These are phyloP conservation scores for Flammula alnicola DNA, from an alignment of 1,284 basidiomycete species.

Conservation along the genomic window DNA sequence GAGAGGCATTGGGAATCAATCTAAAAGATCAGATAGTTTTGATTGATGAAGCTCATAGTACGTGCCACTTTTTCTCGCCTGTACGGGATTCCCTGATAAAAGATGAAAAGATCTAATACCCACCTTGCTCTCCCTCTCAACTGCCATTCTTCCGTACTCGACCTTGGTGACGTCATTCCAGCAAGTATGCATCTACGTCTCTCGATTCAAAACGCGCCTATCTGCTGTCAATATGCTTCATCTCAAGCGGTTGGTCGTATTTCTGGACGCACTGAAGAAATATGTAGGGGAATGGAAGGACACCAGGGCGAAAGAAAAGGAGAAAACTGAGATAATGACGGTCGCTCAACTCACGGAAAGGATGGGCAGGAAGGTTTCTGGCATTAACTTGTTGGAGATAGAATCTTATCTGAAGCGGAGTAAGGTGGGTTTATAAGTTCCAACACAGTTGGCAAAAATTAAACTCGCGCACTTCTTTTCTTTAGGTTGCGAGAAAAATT, in stretches of 20 bases:
- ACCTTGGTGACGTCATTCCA: conserved; percentile 67
- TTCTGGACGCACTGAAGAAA: conserved; percentile 70
- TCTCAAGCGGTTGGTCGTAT: conserved; percentile 77
- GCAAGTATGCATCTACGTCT: conserved; percentile 84
- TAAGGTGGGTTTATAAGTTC: conserved; percentile 66
- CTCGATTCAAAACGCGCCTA: conserved; percentile 79
- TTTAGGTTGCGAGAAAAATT: conserved; percentile 74
- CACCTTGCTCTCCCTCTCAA: conserved; percentile 87
- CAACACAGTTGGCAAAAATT: background rate
- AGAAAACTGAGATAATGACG: conserved; percentile 64
- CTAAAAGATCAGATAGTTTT: conserved; percentile 85
- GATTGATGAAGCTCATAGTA: conserved; percentile 97
- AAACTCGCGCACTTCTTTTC: background rate
- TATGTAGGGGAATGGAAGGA: conserved; percentile 59
- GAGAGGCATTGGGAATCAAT: conserved; percentile 88
- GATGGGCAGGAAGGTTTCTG: conserved; percentile 70
- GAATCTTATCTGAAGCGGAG: conserved; percentile 85
- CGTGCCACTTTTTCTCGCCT: conserved; percentile 32
- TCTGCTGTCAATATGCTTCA: conserved; percentile 79
- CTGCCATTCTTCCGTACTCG: conserved; percentile 65
- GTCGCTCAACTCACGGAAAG: conserved; percentile 66
- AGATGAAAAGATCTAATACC: conserved; percentile 74
- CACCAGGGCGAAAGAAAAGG: conserved; percentile 25
- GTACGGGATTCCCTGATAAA: background rate
- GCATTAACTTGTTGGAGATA: conserved; percentile 84